A percentile compares a stretch with the other conserved stretches of the same genome.
phyloP scores from a whole-genome alignment of 106 monocot species.

The Cymbidium sinense region DNA sequence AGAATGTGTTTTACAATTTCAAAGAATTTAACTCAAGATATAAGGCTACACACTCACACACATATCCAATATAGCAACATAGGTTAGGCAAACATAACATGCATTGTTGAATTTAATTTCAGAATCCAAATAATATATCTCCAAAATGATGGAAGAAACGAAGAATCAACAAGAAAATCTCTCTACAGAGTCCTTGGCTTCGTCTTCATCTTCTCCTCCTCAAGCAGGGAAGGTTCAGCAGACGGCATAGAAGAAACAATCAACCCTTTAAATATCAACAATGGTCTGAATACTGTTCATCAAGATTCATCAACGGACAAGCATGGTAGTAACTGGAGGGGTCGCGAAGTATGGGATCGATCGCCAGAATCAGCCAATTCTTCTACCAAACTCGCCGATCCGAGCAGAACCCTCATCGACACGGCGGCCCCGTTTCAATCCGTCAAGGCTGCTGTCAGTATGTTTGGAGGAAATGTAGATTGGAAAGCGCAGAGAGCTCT shows the following conservation, averaged over 20 bases:
- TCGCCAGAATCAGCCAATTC: not conserved
- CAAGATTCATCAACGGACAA: not conserved
- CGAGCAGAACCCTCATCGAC: slow-evolving; percentile 36
- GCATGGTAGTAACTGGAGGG: not conserved
- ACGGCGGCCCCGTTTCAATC: slow-evolving; percentile 65
- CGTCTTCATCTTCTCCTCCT: not conserved
- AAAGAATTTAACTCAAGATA: too few species aligned
- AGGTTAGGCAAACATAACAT: not conserved
- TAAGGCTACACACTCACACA: too few species aligned
- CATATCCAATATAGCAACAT: too few species aligned
- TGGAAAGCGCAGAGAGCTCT: slow-evolving; percentile 58
- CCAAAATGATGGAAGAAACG: slow-evolving; percentile 2
- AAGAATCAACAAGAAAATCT: not conserved
- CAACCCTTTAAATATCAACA: not conserved
- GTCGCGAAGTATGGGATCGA: not conserved
- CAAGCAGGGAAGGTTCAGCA: too few species aligned
- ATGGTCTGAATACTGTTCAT: not conserved
- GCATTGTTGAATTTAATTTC: not conserved
- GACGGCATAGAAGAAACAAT: not conserved
- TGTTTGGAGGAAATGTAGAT: slow-evolving; percentile 63
- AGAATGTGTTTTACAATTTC: too few species aligned
- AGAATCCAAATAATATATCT: not conserved
- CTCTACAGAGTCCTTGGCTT: not conserved
- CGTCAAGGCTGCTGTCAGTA: slow-evolving; percentile 57
- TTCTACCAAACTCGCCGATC: not conserved